Percentiles rank a stretch among this genome's conserved stretches.
phyloP scores from a whole-genome alignment of 1,284 basidiomycete genomes.

The Ceratobasidium sp. region DNA sequence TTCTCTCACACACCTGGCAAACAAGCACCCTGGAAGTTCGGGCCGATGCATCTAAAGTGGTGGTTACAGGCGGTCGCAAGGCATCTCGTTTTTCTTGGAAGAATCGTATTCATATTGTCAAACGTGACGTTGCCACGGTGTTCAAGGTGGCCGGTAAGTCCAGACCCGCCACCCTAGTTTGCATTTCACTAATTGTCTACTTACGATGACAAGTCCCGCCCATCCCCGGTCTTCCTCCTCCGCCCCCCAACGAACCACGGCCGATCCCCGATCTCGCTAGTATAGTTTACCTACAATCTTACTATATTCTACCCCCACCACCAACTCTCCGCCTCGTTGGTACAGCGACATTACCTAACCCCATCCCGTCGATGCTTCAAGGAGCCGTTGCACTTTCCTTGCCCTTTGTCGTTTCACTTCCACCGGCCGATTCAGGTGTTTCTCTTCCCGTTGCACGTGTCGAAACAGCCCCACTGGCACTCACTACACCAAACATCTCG shows the following conservation, averaged over 20 bases:
- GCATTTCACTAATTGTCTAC: not conserved
- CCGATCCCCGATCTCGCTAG: constrained; percentile 28
- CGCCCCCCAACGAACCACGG: constrained; percentile 24
- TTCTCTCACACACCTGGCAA: constrained; percentile 10
- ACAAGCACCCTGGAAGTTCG: not conserved
- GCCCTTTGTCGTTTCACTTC: constrained; percentile 33
- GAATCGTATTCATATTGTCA: constrained; percentile 6
- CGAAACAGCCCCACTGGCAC: constrained; percentile 28
- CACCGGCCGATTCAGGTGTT: not conserved
- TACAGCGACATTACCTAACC: constrained; percentile 28
- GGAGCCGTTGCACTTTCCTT: constrained; percentile 16
- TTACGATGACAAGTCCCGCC: constrained; percentile 12
- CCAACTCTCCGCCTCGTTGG: constrained; percentile 30
- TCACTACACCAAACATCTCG: constrained; percentile 23
- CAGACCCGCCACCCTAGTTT: no score
- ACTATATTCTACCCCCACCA: constrained; percentile 27
- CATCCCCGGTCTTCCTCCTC: constrained; percentile 22
- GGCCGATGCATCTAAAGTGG: constrained; percentile 2
- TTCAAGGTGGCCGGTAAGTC: constrained; percentile 3
- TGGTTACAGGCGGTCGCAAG: constrained; percentile 1
- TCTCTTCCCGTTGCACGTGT: constrained; percentile 17
- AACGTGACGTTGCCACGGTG: constrained; percentile 1
- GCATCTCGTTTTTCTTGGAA: constrained; percentile 1
- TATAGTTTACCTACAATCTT: constrained; percentile 28
- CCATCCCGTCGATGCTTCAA: constrained; percentile 5